phyloP scores from a whole-genome alignment of 352 stramenopile genomes.

The Globisporangium ultimum region DNA sequence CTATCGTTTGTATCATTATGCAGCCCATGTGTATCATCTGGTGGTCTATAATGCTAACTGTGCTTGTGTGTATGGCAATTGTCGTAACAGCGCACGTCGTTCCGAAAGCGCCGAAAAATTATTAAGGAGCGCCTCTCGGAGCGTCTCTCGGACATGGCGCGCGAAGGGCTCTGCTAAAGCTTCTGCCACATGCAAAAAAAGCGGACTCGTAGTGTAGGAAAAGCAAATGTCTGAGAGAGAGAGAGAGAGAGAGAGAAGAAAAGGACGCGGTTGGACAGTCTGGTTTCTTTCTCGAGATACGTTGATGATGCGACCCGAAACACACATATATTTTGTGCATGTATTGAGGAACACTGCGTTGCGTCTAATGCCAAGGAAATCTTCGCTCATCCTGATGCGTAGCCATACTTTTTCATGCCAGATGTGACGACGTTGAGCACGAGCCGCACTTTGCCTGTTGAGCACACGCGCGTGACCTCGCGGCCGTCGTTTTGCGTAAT shows the following conservation, averaged over 20 bases:
- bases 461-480: constrained; percentile 65
- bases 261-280: too few relatives aligned
- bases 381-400: constrained; percentile 1
- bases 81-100: constrained; percentile 1
- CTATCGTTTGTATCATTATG: not conserved
- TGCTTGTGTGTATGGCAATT: too few relatives aligned
- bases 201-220: too few relatives aligned
- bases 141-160: constrained; percentile 64
- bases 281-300: too few relatives aligned
- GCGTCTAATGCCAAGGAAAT: too few relatives aligned
- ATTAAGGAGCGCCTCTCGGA: constrained; percentile 20
- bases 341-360: too few relatives aligned
- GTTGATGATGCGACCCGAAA: too few relatives aligned
- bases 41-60: too few relatives aligned
- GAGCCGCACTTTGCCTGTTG: constrained; percentile 46
- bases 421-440: constrained; percentile 60
- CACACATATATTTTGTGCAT: too few relatives aligned
- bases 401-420: constrained; percentile 60
- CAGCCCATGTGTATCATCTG: not conserved
- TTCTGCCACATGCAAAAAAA: too few relatives aligned
- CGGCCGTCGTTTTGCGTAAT: constrained; percentile 64
- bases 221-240: not conserved
- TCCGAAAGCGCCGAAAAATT: constrained; percentile 11
- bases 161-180: constrained; percentile 67
- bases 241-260: too few relatives aligned